These are phyloP conservation scores for Musa balbisiana DNA, from an alignment of 202 grass and related monocot species.

Conservation along the genomic window DNA sequence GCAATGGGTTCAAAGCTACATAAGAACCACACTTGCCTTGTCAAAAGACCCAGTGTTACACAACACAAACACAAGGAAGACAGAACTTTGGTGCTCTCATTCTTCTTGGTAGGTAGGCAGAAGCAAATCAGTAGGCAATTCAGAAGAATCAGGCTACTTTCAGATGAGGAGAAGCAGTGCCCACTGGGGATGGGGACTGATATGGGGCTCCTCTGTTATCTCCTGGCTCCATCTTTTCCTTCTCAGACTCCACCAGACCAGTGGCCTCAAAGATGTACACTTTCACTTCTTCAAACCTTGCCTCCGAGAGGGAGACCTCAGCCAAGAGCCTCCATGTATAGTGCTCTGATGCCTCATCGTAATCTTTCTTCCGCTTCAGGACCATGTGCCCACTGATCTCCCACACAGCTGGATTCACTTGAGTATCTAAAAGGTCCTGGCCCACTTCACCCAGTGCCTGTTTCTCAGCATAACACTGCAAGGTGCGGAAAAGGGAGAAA, in stretches of 20 bases:
- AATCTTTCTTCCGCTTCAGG: slow-evolving; percentile 65
- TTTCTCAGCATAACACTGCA: slow-evolving; percentile 86
- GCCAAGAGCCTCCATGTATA: slow-evolving; percentile 69
- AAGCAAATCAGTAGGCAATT: not conserved
- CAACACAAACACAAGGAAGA: too few relatives aligned
- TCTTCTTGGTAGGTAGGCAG: not conserved
- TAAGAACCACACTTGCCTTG: too few relatives aligned
- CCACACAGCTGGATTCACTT: slow-evolving; percentile 98
- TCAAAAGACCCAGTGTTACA: too few relatives aligned
- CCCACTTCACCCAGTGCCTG: slow-evolving; percentile 83
- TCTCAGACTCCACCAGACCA: slow-evolving; percentile 39
- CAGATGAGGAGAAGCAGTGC: slow-evolving; percentile 24
- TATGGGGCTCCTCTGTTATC: slow-evolving; percentile 24
- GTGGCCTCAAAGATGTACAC: slow-evolving; percentile 61
- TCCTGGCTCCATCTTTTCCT: slow-evolving; percentile 21
- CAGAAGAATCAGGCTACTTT: slow-evolving; percentile 63
- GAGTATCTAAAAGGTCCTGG: slow-evolving; percentile 80
- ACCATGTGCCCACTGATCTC: slow-evolving; percentile 99
- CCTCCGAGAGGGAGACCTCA: slow-evolving; percentile 83
- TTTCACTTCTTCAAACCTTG: slow-evolving; percentile 82
- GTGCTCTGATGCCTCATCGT: slow-evolving; percentile 66
- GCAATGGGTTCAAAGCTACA: too few relatives aligned
- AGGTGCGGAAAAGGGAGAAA: not conserved
- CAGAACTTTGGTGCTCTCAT: not conserved
- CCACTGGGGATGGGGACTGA: not conserved